These are phyloP conservation scores for Lactuca saligna DNA, from an alignment of 129 eudicot genomes.

Conservation along the genomic window DNA sequence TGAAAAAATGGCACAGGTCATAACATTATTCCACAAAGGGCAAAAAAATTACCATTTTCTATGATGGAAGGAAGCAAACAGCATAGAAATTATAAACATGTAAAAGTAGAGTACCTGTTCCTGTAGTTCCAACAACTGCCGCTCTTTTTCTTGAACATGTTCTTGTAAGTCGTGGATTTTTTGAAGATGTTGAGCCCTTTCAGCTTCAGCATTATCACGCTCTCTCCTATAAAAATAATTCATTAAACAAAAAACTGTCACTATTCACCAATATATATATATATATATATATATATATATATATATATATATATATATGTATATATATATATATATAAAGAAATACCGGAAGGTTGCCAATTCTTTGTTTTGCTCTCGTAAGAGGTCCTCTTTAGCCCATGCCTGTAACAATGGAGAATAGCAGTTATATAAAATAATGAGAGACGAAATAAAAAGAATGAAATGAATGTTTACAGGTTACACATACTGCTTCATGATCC, in stretches of 20 bases:
- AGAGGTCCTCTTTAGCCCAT: conserved; percentile 97
- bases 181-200: conserved; percentile 76
- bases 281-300: background rate
- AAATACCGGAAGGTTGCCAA: conserved; percentile 64
- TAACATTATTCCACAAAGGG: background rate
- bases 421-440: background rate
- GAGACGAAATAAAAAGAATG: background rate
- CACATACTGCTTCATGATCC: conserved; percentile 73
- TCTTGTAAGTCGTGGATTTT: conserved; percentile 95
- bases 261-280: background rate
- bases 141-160: conserved; percentile 85
- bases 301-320: background rate
- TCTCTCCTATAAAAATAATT: conserved; percentile 65
- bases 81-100: background rate
- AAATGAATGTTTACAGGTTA: background rate
- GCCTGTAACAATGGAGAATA: conserved; percentile 46
- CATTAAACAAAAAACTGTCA: conserved; percentile 3
- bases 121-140: conserved; percentile 74
- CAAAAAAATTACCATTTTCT: background rate
- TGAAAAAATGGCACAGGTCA: conserved; percentile 35
- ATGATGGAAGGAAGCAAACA: background rate
- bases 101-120: conserved; percentile 60
- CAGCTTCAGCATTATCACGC: conserved; percentile 82
- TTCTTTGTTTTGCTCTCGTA: conserved; percentile 84
- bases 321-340: background rate